A percentile compares a stretch with the other conserved stretches of the same genome.
These are phyloP conservation scores for Hypoxylon fuscum DNA, from an alignment of 495 filamentous ascomycete species.

Conservation along the genomic window DNA sequence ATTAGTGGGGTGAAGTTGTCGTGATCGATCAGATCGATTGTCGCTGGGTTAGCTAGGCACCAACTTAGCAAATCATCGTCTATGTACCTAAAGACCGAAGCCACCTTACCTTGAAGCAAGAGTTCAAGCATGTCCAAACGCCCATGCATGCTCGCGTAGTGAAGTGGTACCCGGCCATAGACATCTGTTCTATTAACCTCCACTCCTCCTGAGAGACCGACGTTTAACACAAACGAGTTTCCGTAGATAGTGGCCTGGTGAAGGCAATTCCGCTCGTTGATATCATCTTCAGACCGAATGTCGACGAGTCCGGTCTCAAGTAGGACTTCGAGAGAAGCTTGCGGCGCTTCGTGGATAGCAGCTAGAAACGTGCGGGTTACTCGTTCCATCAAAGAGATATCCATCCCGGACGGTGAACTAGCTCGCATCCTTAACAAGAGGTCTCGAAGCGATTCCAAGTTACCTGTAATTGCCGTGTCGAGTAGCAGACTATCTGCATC, in stretches of 20 bases:
- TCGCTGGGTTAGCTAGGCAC: slow-evolving; percentile 59
- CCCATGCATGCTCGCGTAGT: slow-evolving; percentile 97
- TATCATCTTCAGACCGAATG: slow-evolving; percentile 89
- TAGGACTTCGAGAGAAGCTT: slow-evolving; percentile 76
- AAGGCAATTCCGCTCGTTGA: slow-evolving; percentile 95
- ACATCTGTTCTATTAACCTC: slow-evolving; percentile 85
- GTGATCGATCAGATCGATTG: slow-evolving; percentile 87
- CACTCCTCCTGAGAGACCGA: slow-evolving; percentile 74
- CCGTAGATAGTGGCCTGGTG: slow-evolving; percentile 95
- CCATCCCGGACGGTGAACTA: slow-evolving; percentile 49
- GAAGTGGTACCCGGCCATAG: slow-evolving; percentile 91
- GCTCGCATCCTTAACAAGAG: slow-evolving; percentile 60
- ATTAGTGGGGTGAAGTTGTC: slow-evolving; percentile 98
- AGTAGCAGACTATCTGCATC: slow-evolving; percentile 90
- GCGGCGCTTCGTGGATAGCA: slow-evolving; percentile 84
- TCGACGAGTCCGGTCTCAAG: slow-evolving; percentile 84
- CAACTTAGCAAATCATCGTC: slow-evolving; percentile 21
- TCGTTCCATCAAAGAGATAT: slow-evolving; percentile 66
- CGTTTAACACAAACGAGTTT: slow-evolving; percentile 75
- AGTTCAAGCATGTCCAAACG: slow-evolving; percentile 82
- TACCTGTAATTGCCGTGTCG: slow-evolving; percentile 82
- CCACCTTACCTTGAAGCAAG: slow-evolving; percentile 65
- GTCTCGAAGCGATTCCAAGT: slow-evolving; percentile 64
- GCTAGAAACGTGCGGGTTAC: slow-evolving; percentile 89
- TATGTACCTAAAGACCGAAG: background rate